Conservation (phyloP, 345 rosid genomes). For the Camelina neglecta region DNA sequence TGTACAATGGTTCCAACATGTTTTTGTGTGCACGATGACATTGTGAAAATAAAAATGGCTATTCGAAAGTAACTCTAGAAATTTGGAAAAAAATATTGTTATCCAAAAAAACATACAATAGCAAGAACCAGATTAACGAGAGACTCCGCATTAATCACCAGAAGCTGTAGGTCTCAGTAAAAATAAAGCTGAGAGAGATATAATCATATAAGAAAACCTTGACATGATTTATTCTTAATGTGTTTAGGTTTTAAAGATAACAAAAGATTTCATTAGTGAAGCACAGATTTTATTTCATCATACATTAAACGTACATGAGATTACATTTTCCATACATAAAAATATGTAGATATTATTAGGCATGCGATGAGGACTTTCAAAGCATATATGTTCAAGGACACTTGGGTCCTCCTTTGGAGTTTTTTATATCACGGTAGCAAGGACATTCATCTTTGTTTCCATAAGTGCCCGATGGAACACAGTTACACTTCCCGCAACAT, state of each 20-base stretch:
- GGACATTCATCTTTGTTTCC: slow-evolving; percentile 40
- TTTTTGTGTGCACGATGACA: too few species aligned
- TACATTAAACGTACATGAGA: not conserved
- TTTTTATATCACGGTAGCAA: slow-evolving; percentile 34
- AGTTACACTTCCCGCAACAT: slow-evolving; percentile 20
- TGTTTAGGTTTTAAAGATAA: not conserved
- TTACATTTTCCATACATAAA: not conserved
- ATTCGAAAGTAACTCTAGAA: too few species aligned
- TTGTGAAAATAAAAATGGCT: too few species aligned
- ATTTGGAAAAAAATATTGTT: too few species aligned
- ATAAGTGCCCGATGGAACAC: slow-evolving; percentile 7
- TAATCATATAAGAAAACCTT: not conserved
- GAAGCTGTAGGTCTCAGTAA: not conserved
- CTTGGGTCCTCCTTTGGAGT: slow-evolving; percentile 18
- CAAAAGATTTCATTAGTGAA: not conserved
- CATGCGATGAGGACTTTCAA: not conserved
- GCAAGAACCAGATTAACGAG: too few species aligned
- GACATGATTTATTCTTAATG: not conserved
- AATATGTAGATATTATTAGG: not conserved
- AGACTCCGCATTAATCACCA: too few species aligned
- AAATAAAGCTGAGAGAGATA: not conserved
- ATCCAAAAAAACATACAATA: too few species aligned
- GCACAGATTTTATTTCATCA: not conserved
- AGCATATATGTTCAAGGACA: slow-evolving; percentile 28
- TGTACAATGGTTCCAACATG: too few species aligned